phyloP scores from a whole-genome alignment of 108 stramenopile species.

The Asterionellopsis glacialis region DNA sequence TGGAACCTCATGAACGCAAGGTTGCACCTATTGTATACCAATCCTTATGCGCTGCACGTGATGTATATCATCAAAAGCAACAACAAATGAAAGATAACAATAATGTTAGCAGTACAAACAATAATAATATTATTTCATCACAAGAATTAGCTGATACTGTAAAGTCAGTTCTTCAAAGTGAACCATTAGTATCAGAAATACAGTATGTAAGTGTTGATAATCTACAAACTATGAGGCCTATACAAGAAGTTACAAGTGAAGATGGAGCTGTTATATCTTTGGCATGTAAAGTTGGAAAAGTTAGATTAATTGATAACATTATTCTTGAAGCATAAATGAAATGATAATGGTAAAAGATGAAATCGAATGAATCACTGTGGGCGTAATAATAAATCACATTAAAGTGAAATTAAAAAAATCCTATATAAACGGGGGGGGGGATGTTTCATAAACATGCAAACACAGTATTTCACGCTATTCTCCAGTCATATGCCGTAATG shows the following conservation, averaged over 20 bases:
- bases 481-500: no score
- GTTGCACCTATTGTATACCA: constrained; percentile 81
- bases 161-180: constrained; percentile 32
- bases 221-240: constrained; percentile 68
- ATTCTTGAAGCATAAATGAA: constrained; percentile 41
- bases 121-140: constrained; percentile 2
- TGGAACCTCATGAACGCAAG: constrained; percentile 65
- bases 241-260: constrained; percentile 35
- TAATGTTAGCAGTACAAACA: not conserved
- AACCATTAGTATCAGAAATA: constrained; percentile 75
- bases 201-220: constrained; percentile 81
- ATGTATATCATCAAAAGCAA: constrained; percentile 26
- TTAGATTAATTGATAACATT: constrained; percentile 89
- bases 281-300: constrained; percentile 72
- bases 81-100: constrained; percentile 4
- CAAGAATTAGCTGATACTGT: constrained; percentile 33
- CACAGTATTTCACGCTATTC: no score
- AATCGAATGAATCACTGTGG: no score
- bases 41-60: constrained; percentile 61
- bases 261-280: constrained; percentile 73
- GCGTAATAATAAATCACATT: no score
- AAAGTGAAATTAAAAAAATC: no score
- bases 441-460: no score
- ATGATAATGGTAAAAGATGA: no score
- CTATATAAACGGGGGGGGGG: no score